Evolutionary conservation across 2,329 filamentous ascomycete genomes (phyloP), one percentile per base, ranked within the genome.

Genomic region (Neopestalotiopsis sp.): DNA sequence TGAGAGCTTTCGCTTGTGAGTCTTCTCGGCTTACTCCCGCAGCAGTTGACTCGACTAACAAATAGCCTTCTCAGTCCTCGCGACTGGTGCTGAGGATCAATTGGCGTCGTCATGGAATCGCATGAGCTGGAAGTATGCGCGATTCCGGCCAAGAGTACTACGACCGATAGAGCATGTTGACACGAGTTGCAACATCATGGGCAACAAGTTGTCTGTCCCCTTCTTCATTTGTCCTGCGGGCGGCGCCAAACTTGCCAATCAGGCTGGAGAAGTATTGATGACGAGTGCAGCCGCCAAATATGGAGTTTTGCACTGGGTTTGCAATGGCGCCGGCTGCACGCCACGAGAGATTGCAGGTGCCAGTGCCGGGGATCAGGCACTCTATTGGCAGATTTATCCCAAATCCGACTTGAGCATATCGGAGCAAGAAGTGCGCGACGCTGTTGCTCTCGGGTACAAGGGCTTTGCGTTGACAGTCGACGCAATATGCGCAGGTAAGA

Each of bases 211-310:
- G 34, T 63, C 60, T 13, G 14, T 63, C 10, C 60, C 60, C 28
- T 63, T 63, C 60, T 40, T 63, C 34, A 63, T 63, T 34, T 63
- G 60, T 34, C 60, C 60, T 4, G 60, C 60, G 4, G 60, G 60
- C 2, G 60, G 60, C 32, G 60, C 24, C 20, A 63, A 63, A 32
- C 60, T 63, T 45, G 34, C 60, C 2, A 63, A 63, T n/a, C 28
- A 14, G 34, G 12, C 32, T 3, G 60, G 60, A 28, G 60, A 63
- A 45, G n/a, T 10, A 7, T 10, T 63, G 60, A 38, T 63, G 34
- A 63, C 60, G 14, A 63, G 32, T 17, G 60, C 60, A 2, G 60
- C 60, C 17, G 60, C 24, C 9, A 63, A 42, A 32, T 32, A 63
- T 14, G 60, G 60, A 12, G 38, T 20, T 5, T 30, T 63, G 13